phyloP scores from a whole-genome alignment of 495 filamentous ascomycete genomes.

The Coniosporium apollinis region DNA sequence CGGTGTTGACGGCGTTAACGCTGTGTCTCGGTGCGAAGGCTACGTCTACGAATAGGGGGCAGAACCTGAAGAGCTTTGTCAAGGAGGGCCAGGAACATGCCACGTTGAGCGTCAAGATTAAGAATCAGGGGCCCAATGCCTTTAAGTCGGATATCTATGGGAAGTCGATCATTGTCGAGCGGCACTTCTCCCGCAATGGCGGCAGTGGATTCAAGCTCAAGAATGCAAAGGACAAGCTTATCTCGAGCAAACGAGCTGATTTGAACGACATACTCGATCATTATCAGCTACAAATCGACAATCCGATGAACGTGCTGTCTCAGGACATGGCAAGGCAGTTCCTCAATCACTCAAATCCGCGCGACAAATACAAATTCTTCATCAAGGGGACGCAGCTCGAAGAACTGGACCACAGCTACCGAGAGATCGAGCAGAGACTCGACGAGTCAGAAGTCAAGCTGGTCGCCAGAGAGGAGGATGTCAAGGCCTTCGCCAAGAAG shows the following conservation, averaged over 20 bases:
- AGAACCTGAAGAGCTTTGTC: constrained; percentile 78
- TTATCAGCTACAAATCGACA: constrained; percentile 87
- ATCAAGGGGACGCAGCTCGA: constrained; percentile 89
- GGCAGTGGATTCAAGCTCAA: constrained; percentile 79
- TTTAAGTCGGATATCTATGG: constrained; percentile 75
- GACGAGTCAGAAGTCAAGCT: constrained; percentile 53
- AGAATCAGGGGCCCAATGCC: constrained; percentile 71
- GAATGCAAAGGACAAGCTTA: constrained; percentile 44
- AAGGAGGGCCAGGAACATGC: constrained; percentile 65
- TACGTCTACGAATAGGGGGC: constrained; percentile 88
- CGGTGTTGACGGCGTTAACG: constrained; percentile 85
- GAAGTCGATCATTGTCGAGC: constrained; percentile 73
- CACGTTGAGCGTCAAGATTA: constrained; percentile 61
- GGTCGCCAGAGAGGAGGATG: constrained; percentile 29
- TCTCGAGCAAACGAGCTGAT: constrained; percentile 72
- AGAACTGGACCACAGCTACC: constrained; percentile 81
- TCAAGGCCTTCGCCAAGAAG: constrained; percentile 28
- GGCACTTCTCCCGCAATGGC: constrained; percentile 66
- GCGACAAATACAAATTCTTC: constrained; percentile 92
- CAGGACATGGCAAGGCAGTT: constrained; percentile 94
- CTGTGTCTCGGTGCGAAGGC: constrained; percentile 90
- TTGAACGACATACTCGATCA: constrained; percentile 90
- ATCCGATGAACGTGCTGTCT: constrained; percentile 93
- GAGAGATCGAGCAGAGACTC: constrained; percentile 50
- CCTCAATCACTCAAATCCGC: constrained; percentile 61